A percentile compares a stretch with the other conserved stretches of the same genome.
Evolutionary conservation across 441 rosid genomes (phyloP).

Genomic region (Euphorbia schlechtendalii): DNA sequence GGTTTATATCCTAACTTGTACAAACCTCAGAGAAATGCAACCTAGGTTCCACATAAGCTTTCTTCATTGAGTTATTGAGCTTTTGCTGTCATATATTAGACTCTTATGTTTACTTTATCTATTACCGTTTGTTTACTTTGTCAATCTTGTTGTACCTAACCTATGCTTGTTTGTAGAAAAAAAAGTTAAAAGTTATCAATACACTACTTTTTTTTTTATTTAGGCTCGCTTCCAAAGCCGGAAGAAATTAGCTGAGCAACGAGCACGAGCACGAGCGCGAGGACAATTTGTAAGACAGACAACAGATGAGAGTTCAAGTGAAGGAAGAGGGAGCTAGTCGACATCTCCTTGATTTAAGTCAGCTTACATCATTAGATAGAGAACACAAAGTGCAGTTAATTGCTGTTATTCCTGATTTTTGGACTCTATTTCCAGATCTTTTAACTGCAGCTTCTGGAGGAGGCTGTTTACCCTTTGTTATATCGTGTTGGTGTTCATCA

Average conservation of each 20-base stretch:
- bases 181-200: not conserved
- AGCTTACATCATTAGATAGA: constrained; percentile 11
- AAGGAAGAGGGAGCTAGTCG: constrained; percentile 19
- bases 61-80: too few relatives aligned
- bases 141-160: too few relatives aligned
- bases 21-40: too few relatives aligned
- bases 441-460: not conserved
- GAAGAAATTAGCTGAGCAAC: constrained; percentile 43
- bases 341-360: constrained; percentile 1
- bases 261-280: constrained; percentile 31
- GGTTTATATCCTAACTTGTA: too few relatives aligned
- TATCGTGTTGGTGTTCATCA: not conserved
- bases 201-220: not conserved
- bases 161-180: not conserved
- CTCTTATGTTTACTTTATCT: too few relatives aligned
- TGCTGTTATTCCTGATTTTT: constrained; percentile 5
- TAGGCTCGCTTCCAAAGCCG: constrained; percentile 51
- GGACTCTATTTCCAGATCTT: not conserved
- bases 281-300: constrained; percentile 41
- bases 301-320: constrained; percentile 22
- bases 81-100: too few relatives aligned
- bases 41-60: too few relatives aligned
- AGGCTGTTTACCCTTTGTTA: not conserved
- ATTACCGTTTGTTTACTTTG: not conserved
- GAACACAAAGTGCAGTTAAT: not conserved